These are phyloP conservation scores for Lindgomyces ingoldianus DNA, from an alignment of 495 filamentous ascomycete species.

Conservation along the genomic window DNA sequence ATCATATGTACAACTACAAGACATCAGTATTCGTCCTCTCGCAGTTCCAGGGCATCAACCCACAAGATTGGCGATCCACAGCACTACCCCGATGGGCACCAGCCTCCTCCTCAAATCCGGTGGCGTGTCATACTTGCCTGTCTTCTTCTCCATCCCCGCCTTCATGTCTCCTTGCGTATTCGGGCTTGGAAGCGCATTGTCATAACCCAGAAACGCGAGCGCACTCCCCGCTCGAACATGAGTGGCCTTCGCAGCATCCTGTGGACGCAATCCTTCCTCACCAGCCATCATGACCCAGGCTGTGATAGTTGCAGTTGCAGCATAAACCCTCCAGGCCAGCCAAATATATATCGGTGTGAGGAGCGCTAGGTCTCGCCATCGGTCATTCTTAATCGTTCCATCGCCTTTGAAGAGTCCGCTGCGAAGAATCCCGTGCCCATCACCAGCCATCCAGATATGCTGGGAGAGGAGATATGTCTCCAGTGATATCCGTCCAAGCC, in stretches of 20 bases:
- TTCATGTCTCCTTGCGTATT: neutral
- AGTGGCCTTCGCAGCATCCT: neutral
- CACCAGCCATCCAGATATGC: constrained; percentile 64
- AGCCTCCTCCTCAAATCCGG: constrained; percentile 6
- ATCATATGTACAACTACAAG: neutral
- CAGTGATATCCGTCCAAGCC: constrained; percentile 57
- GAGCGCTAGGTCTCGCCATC: constrained; percentile 33
- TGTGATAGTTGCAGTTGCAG: constrained; percentile 18
- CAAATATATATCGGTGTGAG: constrained; percentile 35
- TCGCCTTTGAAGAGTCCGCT: constrained; percentile 48
- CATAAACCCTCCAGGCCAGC: constrained; percentile 2
- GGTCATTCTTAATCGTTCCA: constrained; percentile 22
- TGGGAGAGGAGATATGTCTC: constrained; percentile 63
- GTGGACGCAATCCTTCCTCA: neutral
- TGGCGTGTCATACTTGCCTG: neutral
- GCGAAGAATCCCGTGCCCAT: constrained; percentile 56
- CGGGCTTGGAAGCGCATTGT: constrained; percentile 4
- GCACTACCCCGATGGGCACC: neutral
- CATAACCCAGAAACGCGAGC: constrained; percentile 10
- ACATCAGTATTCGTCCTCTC: neutral
- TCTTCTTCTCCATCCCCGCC: neutral
- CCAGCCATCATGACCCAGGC: constrained; percentile 9
- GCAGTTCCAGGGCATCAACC: neutral
- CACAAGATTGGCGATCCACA: neutral
- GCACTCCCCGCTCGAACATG: neutral